Conservation (phyloP, 108 stramenopile genomes). For the Bacterosira constricta region DNA sequence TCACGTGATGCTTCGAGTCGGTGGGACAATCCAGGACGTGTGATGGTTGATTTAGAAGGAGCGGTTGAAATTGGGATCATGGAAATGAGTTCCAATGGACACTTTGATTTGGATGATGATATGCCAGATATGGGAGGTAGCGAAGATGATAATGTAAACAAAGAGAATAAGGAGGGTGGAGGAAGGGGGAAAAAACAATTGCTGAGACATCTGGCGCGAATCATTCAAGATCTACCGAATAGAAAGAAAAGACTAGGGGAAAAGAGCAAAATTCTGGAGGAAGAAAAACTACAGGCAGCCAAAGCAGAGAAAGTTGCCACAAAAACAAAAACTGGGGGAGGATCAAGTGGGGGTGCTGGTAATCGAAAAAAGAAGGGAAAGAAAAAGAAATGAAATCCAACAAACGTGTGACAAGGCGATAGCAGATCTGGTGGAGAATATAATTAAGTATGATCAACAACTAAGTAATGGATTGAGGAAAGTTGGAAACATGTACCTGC, state of each 20-base stretch:
- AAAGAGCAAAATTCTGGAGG: slow-evolving; percentile 13
- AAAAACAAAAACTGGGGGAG: background rate
- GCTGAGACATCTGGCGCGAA: slow-evolving; percentile 54
- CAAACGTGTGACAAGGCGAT: too few relatives aligned
- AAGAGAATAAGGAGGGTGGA: background rate
- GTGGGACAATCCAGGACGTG: slow-evolving; percentile 87
- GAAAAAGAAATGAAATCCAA: slow-evolving; percentile 32
- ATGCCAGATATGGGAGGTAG: slow-evolving; percentile 38
- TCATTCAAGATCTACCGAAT: slow-evolving; percentile 55
- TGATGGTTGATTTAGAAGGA: slow-evolving; percentile 47
- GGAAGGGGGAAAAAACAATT: slow-evolving; percentile 50
- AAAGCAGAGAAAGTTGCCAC: slow-evolving; percentile 11
- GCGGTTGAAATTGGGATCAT: slow-evolving; percentile 24
- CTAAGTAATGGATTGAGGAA: too few relatives aligned
- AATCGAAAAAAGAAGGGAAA: slow-evolving; percentile 51
- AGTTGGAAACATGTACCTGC: too few relatives aligned
- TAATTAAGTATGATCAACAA: too few relatives aligned
- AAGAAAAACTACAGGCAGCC: slow-evolving; percentile 16
- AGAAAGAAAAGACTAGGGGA: slow-evolving; percentile 53
- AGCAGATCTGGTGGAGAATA: too few relatives aligned
- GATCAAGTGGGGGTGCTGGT: slow-evolving; percentile 9
- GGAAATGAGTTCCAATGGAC: slow-evolving; percentile 34
- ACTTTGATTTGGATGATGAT: slow-evolving; percentile 45
- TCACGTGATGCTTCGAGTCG: slow-evolving; percentile 64
- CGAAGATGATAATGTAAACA: slow-evolving; percentile 2